A percentile compares a stretch with the other conserved stretches of the same genome.
Evolutionary conservation across 345 rosid genomes (phyloP).

Genomic region (Populus alba): DNA sequence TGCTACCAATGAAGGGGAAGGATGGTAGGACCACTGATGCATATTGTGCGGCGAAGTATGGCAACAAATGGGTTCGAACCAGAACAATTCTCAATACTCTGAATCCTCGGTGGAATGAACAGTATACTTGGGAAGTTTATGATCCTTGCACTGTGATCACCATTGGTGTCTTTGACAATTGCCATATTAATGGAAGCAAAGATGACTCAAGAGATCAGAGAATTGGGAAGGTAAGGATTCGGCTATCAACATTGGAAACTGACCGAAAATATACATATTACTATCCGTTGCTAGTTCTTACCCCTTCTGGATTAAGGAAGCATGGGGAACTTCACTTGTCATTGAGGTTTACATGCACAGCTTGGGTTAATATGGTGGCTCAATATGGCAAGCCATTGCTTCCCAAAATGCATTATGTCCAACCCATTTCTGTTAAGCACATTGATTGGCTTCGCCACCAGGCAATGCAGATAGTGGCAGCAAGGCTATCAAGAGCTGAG

Average conservation of each 20-base stretch:
- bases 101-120: constrained; percentile 36
- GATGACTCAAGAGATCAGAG: constrained; percentile 26
- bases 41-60: constrained; percentile 32
- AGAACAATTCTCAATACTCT: constrained; percentile 28
- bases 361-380: constrained; percentile 31
- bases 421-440: constrained; percentile 25
- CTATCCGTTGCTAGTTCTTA: constrained; percentile 25
- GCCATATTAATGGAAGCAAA: constrained; percentile 27
- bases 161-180: constrained; percentile 31
- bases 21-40: constrained; percentile 31
- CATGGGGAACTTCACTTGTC: constrained; percentile 35
- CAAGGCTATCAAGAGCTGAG: constrained; percentile 28
- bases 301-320: constrained; percentile 18
- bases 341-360: constrained; percentile 29
- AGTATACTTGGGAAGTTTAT: constrained; percentile 36
- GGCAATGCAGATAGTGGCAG: constrained; percentile 31
- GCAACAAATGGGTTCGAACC: constrained; percentile 37
- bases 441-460: constrained; percentile 30
- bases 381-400: constrained; percentile 32
- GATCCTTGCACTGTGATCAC: constrained; percentile 40
- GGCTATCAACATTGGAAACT: constrained; percentile 29
- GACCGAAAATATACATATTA: constrained; percentile 28
- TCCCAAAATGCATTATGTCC: constrained; percentile 36
- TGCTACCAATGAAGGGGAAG: constrained; percentile 29
- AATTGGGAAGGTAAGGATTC: constrained; percentile 31